Evolutionary conservation across 306 rosid genomes (phyloP).

Genomic region (Gillenia trifoliata): DNA sequence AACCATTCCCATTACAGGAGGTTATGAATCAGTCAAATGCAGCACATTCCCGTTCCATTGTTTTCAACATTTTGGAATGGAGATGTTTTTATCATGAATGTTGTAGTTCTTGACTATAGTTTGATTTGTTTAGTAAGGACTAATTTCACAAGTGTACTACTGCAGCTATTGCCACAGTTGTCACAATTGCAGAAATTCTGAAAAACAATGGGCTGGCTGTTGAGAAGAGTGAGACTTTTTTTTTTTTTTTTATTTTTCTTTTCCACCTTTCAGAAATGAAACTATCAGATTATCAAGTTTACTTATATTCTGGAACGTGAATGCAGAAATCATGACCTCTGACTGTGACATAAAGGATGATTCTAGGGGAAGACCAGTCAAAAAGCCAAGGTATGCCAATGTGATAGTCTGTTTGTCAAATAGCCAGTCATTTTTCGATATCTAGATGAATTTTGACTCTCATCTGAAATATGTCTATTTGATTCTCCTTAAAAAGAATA

Average conservation of each 20-base stretch:
- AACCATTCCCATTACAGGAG: background rate
- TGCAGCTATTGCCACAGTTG: conserved; percentile 48
- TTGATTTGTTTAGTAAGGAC: background rate
- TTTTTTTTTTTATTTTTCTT: background rate
- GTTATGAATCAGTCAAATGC: no score
- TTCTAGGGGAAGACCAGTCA: conserved; percentile 40
- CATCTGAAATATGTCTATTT: background rate
- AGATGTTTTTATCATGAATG: background rate
- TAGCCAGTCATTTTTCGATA: no score
- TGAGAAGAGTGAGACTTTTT: conserved; percentile 37
- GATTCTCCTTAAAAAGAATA: background rate
- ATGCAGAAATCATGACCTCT: conserved; percentile 38
- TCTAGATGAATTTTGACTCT: background rate
- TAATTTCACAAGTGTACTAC: background rate
- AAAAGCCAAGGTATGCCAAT: conserved; percentile 1
- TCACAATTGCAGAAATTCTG: conserved; percentile 39
- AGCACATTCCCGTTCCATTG: background rate
- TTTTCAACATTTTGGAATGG: no score
- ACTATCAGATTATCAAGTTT: background rate
- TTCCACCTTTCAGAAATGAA: background rate
- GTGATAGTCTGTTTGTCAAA: background rate
- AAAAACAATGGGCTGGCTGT: conserved; percentile 42
- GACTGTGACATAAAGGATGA: conserved; percentile 41
- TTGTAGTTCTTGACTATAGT: background rate
- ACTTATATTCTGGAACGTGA: background rate